These are phyloP conservation scores for Blastocystis sp. DNA, from an alignment of 352 stramenopile genomes.

Conservation along the genomic window DNA sequence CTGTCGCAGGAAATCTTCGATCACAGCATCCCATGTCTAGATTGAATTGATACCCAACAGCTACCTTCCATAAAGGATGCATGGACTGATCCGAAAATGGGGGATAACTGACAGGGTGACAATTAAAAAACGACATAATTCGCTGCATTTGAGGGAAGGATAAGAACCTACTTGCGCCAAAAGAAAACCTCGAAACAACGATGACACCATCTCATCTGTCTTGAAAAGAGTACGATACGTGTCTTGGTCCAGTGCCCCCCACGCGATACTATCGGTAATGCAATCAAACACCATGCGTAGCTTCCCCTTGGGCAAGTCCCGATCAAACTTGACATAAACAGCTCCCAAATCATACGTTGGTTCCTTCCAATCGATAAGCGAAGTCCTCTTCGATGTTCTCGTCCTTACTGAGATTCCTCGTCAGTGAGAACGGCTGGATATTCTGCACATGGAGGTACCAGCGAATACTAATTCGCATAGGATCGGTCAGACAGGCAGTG, in stretches of 20 bases:
- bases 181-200: slow-evolving; percentile 82
- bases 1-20: slow-evolving; percentile 16
- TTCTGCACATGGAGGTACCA: slow-evolving; percentile 76
- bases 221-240: slow-evolving; percentile 95
- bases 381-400: slow-evolving; percentile 54
- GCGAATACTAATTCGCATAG: slow-evolving; percentile 90
- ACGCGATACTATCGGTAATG: slow-evolving; percentile 99
- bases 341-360: not conserved
- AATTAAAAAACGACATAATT: slow-evolving; percentile 41
- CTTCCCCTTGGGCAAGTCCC: slow-evolving; percentile 86
- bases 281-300: slow-evolving; percentile 99
- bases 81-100: not conserved
- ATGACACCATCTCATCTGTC: slow-evolving; percentile 95
- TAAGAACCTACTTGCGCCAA: slow-evolving; percentile 47
- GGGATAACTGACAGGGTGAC: slow-evolving; percentile 25
- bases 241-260: slow-evolving; percentile 87
- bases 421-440: slow-evolving; percentile 11
- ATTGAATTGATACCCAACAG: not conserved
- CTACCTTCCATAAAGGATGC: slow-evolving; percentile 30
- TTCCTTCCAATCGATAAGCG: slow-evolving; percentile 16
- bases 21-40: slow-evolving; percentile 50
- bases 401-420: not conserved
- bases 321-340: slow-evolving; percentile 53
- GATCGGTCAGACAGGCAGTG: slow-evolving; percentile 96
- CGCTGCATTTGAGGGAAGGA: not conserved